These are phyloP conservation scores for Clonostachys rosea DNA, from an alignment of 2,329 filamentous ascomycete species.

Conservation along the genomic window DNA sequence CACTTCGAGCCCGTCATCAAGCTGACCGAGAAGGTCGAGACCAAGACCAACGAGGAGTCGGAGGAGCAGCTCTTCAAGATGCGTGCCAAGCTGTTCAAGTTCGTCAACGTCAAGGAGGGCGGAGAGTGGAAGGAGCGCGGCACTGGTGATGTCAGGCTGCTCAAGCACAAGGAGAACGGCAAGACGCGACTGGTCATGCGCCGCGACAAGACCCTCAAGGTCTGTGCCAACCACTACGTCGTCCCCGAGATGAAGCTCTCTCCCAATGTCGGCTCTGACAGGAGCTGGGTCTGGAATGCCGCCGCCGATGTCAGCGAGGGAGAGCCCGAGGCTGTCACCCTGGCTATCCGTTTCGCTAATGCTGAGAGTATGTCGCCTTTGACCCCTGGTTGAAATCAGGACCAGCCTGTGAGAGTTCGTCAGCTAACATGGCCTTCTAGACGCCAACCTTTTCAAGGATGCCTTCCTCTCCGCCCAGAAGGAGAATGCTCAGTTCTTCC, in stretches of 20 bases:
- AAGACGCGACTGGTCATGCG: slow-evolving; percentile 99
- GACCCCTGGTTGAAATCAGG: background rate
- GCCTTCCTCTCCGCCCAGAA: slow-evolving; percentile 95
- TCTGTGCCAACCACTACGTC: slow-evolving; percentile 99
- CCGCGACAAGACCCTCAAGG: slow-evolving; percentile 99
- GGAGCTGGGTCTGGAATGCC: slow-evolving; percentile 99
- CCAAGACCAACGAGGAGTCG: slow-evolving; percentile 95
- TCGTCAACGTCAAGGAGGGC: slow-evolving; percentile 81
- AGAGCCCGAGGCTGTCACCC: slow-evolving; percentile 90
- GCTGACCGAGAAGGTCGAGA: slow-evolving; percentile 94
- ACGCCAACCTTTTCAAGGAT: slow-evolving; percentile 97
- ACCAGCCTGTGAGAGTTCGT: too few species aligned
- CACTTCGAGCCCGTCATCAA: slow-evolving; percentile 97
- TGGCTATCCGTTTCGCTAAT: slow-evolving; percentile 97
- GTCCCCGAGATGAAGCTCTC: slow-evolving; percentile 98
- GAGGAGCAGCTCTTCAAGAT: slow-evolving; percentile 99
- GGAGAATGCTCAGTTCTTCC: slow-evolving; percentile 88
- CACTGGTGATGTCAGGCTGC: slow-evolving; percentile 89
- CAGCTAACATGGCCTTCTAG: slow-evolving; percentile 36
- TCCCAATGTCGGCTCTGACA: slow-evolving; percentile 95
- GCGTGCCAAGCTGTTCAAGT: slow-evolving; percentile 99
- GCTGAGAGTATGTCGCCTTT: slow-evolving; percentile 73
- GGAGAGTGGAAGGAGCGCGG: slow-evolving; percentile 99
- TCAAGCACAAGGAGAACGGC: slow-evolving; percentile 98
- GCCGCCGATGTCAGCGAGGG: slow-evolving; percentile 97